These are phyloP conservation scores for Claviceps humidiphila DNA, from an alignment of 2,329 filamentous ascomycete species.

Conservation along the genomic window DNA sequence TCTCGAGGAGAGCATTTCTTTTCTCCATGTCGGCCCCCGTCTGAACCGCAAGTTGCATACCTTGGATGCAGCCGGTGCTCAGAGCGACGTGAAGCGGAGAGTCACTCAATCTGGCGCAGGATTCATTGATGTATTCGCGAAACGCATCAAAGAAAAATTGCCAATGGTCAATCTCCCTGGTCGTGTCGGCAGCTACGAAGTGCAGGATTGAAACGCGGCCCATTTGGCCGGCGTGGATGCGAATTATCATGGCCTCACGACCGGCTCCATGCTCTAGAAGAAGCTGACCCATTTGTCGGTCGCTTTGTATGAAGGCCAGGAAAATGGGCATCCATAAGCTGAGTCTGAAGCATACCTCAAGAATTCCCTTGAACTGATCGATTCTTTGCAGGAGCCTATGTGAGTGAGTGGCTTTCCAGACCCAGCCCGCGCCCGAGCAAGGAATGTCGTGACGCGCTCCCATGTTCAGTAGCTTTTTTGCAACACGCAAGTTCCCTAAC, in stretches of 20 bases:
- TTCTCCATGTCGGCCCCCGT: neutral
- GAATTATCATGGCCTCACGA: neutral
- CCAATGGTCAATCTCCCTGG: neutral
- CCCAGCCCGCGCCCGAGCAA: neutral
- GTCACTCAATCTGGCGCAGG: neutral
- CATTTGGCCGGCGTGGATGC: too few relatives aligned
- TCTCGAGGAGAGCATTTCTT: neutral
- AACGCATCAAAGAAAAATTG: neutral
- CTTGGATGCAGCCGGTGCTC: neutral
- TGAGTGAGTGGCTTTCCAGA: neutral
- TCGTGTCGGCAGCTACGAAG: neutral
- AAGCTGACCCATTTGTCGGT: neutral
- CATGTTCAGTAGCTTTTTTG: neutral
- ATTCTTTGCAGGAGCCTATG: neutral
- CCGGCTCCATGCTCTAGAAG: neutral
- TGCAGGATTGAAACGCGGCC: neutral
- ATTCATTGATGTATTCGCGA: neutral
- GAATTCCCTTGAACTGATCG: neutral
- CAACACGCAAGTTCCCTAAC: neutral
- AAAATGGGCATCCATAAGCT: conserved; percentile 1
- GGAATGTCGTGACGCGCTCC: neutral
- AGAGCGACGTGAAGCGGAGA: conserved; percentile 1
- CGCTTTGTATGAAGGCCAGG: neutral
- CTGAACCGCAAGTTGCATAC: neutral
- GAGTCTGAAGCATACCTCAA: too few relatives aligned